These are phyloP conservation scores for Stachybotrys chartarum DNA, from an alignment of 2,329 filamentous ascomycete species.

Conservation along the genomic window DNA sequence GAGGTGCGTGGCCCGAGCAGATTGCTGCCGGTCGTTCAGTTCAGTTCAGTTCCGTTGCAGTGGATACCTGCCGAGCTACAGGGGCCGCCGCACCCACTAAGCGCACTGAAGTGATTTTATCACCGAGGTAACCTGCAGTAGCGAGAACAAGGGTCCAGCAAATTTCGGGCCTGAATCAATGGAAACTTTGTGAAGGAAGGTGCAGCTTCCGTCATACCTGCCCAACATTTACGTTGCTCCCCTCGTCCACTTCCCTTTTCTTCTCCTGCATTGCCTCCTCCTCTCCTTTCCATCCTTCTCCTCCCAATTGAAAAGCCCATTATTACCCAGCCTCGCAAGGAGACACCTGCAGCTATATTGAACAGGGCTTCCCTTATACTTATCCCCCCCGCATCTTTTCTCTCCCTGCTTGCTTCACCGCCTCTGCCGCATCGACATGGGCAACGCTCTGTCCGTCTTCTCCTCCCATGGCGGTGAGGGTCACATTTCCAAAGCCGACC, in stretches of 20 bases:
- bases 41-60: neutral
- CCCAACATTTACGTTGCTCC: neutral
- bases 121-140: neutral
- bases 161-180: neutral
- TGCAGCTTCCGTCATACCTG: neutral
- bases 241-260: neutral
- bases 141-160: neutral
- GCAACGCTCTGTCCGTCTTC: conserved; percentile 32
- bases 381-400: neutral
- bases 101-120: neutral
- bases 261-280: neutral
- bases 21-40: neutral
- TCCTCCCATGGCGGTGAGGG: conserved; percentile 23
- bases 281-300: neutral
- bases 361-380: neutral
- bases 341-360: neutral
- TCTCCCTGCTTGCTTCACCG: neutral
- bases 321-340: too few relatives aligned
- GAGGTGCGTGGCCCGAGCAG: neutral
- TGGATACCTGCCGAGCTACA: neutral
- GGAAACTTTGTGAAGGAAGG: neutral
- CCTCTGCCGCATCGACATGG: conserved; percentile 21
- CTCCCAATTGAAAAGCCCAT: neutral
- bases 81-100: neutral
- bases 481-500: conserved; percentile 20